These are phyloP conservation scores for Jatropha multifida DNA, from an alignment of 441 rosid genomes.

Conservation along the genomic window DNA sequence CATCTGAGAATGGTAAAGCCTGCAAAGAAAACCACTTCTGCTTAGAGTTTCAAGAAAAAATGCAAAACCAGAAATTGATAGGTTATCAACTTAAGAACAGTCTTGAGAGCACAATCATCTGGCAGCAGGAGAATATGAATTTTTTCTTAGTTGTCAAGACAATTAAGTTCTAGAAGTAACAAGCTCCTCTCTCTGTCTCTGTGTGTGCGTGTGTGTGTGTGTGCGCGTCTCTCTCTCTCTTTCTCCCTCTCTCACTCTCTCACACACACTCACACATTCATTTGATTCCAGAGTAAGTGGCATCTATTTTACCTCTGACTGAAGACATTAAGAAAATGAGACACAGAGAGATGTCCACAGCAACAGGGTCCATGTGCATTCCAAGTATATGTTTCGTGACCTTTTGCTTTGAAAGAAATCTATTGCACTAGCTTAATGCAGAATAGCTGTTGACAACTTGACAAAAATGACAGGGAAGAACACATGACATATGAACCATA, in stretches of 20 bases:
- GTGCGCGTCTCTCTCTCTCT: neutral
- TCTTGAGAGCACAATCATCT: neutral
- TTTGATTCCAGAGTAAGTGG: neutral
- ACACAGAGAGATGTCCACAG: neutral
- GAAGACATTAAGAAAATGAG: constrained; percentile 1
- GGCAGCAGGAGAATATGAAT: neutral
- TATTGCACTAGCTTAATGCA: neutral
- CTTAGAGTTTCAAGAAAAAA: constrained; percentile 14
- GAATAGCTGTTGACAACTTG: constrained; percentile 2
- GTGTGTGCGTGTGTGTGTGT: too few relatives aligned
- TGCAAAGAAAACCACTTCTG: constrained; percentile 32
- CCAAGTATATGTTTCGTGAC: neutral
- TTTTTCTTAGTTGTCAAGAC: neutral
- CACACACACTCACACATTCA: neutral
- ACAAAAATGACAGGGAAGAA: neutral
- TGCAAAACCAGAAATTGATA: constrained; percentile 2
- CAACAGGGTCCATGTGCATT: neutral
- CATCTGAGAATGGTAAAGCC: constrained; percentile 92
- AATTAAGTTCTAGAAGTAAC: neutral
- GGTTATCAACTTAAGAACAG: neutral
- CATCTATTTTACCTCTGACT: neutral
- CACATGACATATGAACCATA: neutral
- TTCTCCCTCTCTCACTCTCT: neutral
- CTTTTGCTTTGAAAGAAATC: neutral
- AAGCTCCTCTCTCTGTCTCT: too few relatives aligned